Conservation (phyloP, 2,329 filamentous ascomycete genomes). For the Ophiostoma fasciatum region DNA sequence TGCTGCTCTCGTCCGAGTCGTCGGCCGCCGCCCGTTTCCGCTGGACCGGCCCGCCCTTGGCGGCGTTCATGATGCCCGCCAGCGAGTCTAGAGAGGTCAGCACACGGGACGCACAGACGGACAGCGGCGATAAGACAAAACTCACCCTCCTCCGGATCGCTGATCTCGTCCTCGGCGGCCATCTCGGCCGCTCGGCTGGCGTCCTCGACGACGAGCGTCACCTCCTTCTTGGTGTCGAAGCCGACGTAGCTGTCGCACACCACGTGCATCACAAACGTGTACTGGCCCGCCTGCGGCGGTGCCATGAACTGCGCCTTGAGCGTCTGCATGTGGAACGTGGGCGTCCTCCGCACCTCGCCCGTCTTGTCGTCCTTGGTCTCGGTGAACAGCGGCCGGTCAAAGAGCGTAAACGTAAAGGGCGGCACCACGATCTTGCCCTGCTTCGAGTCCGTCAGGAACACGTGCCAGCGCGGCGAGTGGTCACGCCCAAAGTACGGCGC, state of each 20-base stretch:
- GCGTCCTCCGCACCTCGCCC: conserved; percentile 61
- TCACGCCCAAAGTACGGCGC: conserved; percentile 85
- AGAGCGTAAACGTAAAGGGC: conserved; percentile 85
- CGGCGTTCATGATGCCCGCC: conserved; percentile 77
- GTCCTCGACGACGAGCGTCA: conserved; percentile 79
- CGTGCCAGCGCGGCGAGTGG: conserved; percentile 80
- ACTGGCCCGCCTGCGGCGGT: conserved; percentile 80
- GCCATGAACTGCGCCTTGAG: conserved; percentile 95
- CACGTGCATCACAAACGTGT: conserved; percentile 87
- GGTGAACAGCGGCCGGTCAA: conserved; percentile 70
- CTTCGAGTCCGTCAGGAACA: conserved; percentile 88
- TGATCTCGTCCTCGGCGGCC: conserved; percentile 83
- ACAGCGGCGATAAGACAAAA: too few relatives aligned
- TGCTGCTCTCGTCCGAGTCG: conserved; percentile 64
- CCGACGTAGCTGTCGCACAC: conserved; percentile 92
- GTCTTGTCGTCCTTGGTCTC: conserved; percentile 34
- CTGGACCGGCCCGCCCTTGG: conserved; percentile 54
- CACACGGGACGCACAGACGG: too few relatives aligned
- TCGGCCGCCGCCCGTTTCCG: conserved; percentile 37
- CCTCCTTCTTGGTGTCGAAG: conserved; percentile 83
- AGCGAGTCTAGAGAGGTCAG: conserved; percentile 51
- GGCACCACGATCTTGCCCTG: conserved; percentile 93
- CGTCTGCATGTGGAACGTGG: conserved; percentile 90
- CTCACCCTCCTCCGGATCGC: conserved; percentile 93
- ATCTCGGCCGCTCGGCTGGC: conserved; percentile 70